Conservation (phyloP, 2,329 filamentous ascomycete species). For the Arthroderma sp. region DNA sequence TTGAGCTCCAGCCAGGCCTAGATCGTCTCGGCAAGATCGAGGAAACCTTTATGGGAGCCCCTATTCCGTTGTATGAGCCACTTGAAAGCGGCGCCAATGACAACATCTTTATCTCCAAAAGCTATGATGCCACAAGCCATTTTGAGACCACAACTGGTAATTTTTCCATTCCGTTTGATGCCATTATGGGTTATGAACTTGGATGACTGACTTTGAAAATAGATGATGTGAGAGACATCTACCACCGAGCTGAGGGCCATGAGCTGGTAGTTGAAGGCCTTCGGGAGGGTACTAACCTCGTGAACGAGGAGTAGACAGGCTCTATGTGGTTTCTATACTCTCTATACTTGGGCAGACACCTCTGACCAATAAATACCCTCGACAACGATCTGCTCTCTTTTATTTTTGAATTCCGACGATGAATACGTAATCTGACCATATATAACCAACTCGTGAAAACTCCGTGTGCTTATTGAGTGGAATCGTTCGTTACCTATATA, state of each 20-base stretch:
- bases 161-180: constrained; percentile 6
- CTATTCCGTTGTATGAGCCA: constrained; percentile 90
- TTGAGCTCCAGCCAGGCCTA: constrained; percentile 84
- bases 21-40: constrained; percentile 87
- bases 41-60: constrained; percentile 90
- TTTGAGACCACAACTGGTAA: constrained; percentile 74
- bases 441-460: too few relatives aligned
- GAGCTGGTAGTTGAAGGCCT: constrained; percentile 76
- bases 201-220: constrained; percentile 1
- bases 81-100: constrained; percentile 68
- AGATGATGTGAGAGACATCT: constrained; percentile 93
- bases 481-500: too few relatives aligned
- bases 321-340: too few relatives aligned
- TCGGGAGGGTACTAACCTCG: constrained; percentile 60
- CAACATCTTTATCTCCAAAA: constrained; percentile 96
- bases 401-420: too few relatives aligned
- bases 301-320: constrained; percentile 48
- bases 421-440: too few relatives aligned
- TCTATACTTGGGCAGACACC: too few relatives aligned
- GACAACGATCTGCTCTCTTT: too few relatives aligned
- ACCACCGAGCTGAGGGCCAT: constrained; percentile 66
- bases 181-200: background rate
- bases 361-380: too few relatives aligned
- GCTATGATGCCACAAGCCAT: constrained; percentile 94
- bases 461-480: too few relatives aligned